Evolutionary conservation across 192 early-diverging fungal species (phyloP), one percentile per base, ranked within the genome.

Genomic region (Mortierella alpina): DNA sequence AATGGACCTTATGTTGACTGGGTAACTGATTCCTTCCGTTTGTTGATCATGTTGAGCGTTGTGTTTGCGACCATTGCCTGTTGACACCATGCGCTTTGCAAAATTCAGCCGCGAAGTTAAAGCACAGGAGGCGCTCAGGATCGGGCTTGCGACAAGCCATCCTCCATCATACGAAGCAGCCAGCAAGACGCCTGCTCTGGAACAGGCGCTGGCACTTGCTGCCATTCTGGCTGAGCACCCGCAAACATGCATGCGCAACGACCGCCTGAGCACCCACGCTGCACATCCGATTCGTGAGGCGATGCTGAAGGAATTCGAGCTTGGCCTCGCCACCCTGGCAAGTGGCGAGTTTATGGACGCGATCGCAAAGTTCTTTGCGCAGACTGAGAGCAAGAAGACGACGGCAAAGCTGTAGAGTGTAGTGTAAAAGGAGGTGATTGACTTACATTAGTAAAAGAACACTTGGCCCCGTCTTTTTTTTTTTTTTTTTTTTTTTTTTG

Each of bases 1-100:
- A 14, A 86, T 83, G 74, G 87, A 88, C 55, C 46, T 88, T 15
- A 82, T 87, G 74, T 59, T 88, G 17, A 85, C 87, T 9, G 87
- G 87, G 71, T 76, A 75, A 39, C 54, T 63, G 15, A 54, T 14
- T 23, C 22, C 0, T 40, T 20, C 7, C 42, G 45, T 52, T 52
- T 60, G 10, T 14, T 60, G 9, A 12, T 44, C 20, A 1, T 41
- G 31, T 11, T 44, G 31, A 41, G 7, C 46, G 3, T 31, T 31
- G 3, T 31, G 31, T 2, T 31, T 31, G 31, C 31, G 31, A 31
- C 31, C 31, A 31, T 1, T 31, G 31, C 31, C 3, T 31, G 31
- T 31, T 31, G 31, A 31, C 31, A 31, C 31, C 31, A 31, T 31
- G 31, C 31, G 31, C 31, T 31, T 48, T 47, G 17, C 46, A 4